Percentiles rank a stretch among this genome's conserved stretches.
phyloP scores from a whole-genome alignment of 345 rosid genomes.

The Gossypium stocksii region DNA sequence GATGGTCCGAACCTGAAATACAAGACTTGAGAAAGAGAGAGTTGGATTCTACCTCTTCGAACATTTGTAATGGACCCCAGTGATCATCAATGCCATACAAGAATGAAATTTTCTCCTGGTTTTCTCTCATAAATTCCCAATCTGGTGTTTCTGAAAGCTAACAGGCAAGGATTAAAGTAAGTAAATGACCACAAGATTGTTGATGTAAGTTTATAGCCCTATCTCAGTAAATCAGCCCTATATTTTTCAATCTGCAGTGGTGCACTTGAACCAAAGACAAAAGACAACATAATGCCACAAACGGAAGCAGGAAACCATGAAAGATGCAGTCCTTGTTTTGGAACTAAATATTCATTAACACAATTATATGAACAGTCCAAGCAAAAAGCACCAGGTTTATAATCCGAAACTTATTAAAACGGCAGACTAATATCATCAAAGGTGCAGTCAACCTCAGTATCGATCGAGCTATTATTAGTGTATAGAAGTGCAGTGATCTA shows the following conservation, averaged over 20 bases:
- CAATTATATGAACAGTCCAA: background rate
- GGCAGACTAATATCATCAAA: background rate
- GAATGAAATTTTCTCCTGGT: conserved; percentile 51
- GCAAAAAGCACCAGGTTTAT: background rate
- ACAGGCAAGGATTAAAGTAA: conserved; percentile 22
- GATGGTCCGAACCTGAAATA: background rate
- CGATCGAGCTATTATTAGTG: background rate
- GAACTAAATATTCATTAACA: background rate
- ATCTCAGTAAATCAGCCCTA: background rate
- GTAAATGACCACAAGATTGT: background rate
- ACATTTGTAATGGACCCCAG: conserved; percentile 78
- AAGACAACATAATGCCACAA: conserved; percentile 3
- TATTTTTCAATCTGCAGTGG: background rate
- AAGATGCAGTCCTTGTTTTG: background rate
- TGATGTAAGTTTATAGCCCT: background rate
- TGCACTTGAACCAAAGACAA: background rate
- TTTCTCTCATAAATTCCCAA: conserved; percentile 67
- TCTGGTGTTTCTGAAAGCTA: conserved; percentile 71
- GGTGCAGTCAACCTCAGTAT: background rate
- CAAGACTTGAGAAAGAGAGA: background rate
- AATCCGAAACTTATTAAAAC: background rate
- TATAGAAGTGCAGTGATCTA: background rate
- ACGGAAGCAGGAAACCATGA: background rate
- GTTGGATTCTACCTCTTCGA: conserved; percentile 54
- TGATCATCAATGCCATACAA: conserved; percentile 75